These are phyloP conservation scores for Musa beccarii DNA, from an alignment of 176 grass and related monocot species.

Conservation along the genomic window DNA sequence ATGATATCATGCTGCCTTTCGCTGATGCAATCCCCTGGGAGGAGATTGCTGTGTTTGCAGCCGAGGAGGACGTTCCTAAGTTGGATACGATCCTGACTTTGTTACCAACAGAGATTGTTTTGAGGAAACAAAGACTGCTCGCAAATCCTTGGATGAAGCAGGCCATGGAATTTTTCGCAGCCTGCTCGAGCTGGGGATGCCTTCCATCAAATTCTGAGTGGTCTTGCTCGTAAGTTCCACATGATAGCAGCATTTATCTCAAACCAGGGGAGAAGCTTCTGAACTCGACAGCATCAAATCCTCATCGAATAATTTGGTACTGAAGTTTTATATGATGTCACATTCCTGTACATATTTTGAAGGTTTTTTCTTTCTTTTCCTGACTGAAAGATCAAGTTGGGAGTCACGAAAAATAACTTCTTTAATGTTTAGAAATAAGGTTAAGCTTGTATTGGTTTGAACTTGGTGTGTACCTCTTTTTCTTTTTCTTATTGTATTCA, in stretches of 20 bases:
- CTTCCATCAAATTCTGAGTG: conserved; percentile 88
- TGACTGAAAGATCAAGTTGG: no score
- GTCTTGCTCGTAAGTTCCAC: conserved; percentile 74
- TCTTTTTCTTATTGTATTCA: no score
- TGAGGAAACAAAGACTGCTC: conserved; percentile 81
- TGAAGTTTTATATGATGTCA: no score
- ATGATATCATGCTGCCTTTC: conserved; percentile 84
- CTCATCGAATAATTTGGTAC: no score
- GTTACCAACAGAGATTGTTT: conserved; percentile 68
- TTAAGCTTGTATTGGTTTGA: no score
- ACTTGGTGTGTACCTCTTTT: no score
- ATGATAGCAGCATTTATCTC: conserved; percentile 18
- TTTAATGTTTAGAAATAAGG: no score
- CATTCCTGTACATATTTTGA: no score
- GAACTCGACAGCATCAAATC: no score
- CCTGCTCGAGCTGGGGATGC: conserved; percentile 70
- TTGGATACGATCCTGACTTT: conserved; percentile 87
- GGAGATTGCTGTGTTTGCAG: conserved; percentile 77
- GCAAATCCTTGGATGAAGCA: conserved; percentile 94
- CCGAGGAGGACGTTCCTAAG: conserved; percentile 64
- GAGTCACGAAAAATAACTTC: no score
- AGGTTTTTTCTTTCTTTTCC: no score
- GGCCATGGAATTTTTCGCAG: conserved; percentile 72
- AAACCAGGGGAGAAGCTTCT: no score
- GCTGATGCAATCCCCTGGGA: conserved; percentile 86